Evolutionary conservation across 768 basidiomycete genomes (phyloP), one percentile per base, ranked within the genome.

Genomic region (Naematelia encephala): DNA sequence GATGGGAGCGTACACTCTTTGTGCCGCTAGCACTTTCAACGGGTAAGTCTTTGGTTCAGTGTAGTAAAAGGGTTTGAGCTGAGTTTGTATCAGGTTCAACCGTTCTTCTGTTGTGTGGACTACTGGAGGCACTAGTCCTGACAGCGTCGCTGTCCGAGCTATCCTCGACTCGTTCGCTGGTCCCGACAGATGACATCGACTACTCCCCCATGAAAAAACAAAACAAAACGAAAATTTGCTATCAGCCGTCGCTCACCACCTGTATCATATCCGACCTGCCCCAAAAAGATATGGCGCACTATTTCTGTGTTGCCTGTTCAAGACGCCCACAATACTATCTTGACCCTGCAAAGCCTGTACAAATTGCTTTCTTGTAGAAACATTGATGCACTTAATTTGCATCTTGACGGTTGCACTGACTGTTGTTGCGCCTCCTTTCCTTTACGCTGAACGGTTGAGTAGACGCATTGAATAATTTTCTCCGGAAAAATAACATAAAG

Each of bases 1-100:
- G 74, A 98, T 99, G 96, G 96, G 96, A 27, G 96, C 96, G 28
- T 99, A 99, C 80, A 98, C 96, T n/a, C 80, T 91, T 60, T 96
- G 92, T 73, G 96, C 96, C 0, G 91, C 96, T 54, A 91, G 89
- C 79, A 87, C 87, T 79, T 97, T 97, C 82, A 94, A 93, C 72
- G 91, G 90, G 54, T 73, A 42, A 59, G 64, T 59, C 19, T 4
- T 8, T 30, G 14, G 30, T 42, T 21, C 11, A 60, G 26, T 10
- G 5, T 34, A 51, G 21, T 3, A 45, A 21, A 27, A 27, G 14
- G 22, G 16, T 13, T 16, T 14, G 22, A 48, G 29, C 46, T 62
- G 46, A 54, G 51, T 5, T 2, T 48, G 23, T 42, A 16, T 14
- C 42, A 66, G 67, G 4, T 75, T 70, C 50, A 63, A 63, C 12